Evolutionary conservation across 106 monocot genomes (phyloP), one percentile per base, ranked within the genome.

Genomic region (Xerophyta viscosa): DNA sequence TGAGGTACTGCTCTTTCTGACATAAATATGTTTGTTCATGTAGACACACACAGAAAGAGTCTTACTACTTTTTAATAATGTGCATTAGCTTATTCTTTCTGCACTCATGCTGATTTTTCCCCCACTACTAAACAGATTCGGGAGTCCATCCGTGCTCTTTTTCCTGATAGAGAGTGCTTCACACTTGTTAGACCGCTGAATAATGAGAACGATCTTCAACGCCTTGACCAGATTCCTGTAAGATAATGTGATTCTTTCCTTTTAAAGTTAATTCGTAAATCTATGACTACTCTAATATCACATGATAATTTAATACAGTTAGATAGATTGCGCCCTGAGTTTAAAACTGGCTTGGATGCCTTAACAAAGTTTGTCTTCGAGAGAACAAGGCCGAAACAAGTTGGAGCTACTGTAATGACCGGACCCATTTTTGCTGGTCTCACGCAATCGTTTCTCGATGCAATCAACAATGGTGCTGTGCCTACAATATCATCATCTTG

Each of bases 81-180:
- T n/a, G n/a, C n/a, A n/a, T n/a, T n/a, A n/a, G n/a, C n/a, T n/a
- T n/a, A n/a, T n/a, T n/a, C n/a, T n/a, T n/a, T n/a, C n/a, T n/a
- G n/a, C n/a, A n/a, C n/a, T n/a, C n/a, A n/a, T 39, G 39, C 39
- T 39, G n/a, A 36, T 36, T 44, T 17, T 46, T 19, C 20, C 20
- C 15, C n/a, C 18, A 47, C 21, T 47, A 8, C 21, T 50, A 10
- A 45, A 43, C 41, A 94, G 93, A 94, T 94, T 49, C 68, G 93
- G 33, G 93, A 94, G 61, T 94, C 93, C 1, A 94, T 94, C 42
- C 84, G 81, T 58, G 77, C 93, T 61, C 83, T 94, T 28, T 94
- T 94, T 65, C 93, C 93, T 46, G 93, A 94, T 48, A 77, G 93
- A 65, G 93, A 94, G 66, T 94, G 93, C 51, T 94, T 94, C 47